Percentiles rank a stretch among this genome's conserved stretches.
Conservation (phyloP, 2,329 filamentous ascomycete species). For the Alternaria incomplexa region DNA sequence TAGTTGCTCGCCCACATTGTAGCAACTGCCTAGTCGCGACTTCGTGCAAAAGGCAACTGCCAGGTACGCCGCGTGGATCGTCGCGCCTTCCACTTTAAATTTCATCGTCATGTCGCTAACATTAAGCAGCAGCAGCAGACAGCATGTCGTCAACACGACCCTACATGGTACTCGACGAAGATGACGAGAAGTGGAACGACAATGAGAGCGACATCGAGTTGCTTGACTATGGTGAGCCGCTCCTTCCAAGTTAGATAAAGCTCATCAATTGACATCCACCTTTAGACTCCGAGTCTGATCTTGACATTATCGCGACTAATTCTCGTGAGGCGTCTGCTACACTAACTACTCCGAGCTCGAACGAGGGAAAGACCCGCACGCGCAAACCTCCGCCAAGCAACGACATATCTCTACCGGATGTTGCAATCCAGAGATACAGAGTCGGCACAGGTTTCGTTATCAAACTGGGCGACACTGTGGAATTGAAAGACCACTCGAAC, state of each 20-base stretch:
- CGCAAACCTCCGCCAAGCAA: background rate
- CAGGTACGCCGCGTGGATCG: background rate
- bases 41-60: background rate
- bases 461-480: slow-evolving; percentile 18
- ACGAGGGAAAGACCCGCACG: background rate
- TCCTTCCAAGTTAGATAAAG: no score
- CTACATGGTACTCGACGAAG: background rate
- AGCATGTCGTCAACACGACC: background rate
- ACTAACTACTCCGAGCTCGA: background rate
- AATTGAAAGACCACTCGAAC: slow-evolving; percentile 15
- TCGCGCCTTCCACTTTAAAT: background rate
- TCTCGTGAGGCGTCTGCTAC: background rate
- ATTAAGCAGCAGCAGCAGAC: background rate
- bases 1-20: background rate
- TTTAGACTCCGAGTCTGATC: background rate
- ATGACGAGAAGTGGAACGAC: background rate
- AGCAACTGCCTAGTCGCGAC: background rate
- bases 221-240: background rate
- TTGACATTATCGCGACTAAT: background rate
- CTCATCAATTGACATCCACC: no score
- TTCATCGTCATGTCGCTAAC: background rate
- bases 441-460: background rate
- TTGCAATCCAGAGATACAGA: background rate
- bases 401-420: background rate
- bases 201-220: background rate